Percentiles rank a stretch among this genome's conserved stretches.
Conservation (phyloP, 108 stramenopile species). For the Conticribra guillardii region DNA sequence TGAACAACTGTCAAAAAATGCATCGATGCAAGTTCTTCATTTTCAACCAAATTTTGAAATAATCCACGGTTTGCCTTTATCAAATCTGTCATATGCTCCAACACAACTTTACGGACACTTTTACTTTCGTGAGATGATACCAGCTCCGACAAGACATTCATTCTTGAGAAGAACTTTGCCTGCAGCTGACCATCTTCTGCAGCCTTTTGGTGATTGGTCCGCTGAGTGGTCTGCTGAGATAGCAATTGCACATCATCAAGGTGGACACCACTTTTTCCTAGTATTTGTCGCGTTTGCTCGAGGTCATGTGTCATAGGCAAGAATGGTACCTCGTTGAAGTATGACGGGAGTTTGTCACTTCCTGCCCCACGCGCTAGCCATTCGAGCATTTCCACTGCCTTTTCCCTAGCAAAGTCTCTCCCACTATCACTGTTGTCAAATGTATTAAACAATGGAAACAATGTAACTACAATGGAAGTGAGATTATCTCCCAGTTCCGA, state of each 20-base stretch:
- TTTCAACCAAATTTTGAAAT: slow-evolving; percentile 66
- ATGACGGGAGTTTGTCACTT: slow-evolving; percentile 49
- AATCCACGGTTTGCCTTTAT: slow-evolving; percentile 72
- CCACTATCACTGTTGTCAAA: too few species aligned
- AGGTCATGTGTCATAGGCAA: slow-evolving; percentile 60
- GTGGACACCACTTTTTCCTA: slow-evolving; percentile 65
- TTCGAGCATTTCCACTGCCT: slow-evolving; percentile 64
- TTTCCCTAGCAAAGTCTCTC: slow-evolving; percentile 36
- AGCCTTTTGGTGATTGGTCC: slow-evolving; percentile 26
- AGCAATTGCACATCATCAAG: slow-evolving; percentile 69
- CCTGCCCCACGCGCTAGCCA: slow-evolving; percentile 58
- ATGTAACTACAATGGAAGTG: slow-evolving; percentile 72
- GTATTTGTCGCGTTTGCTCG: slow-evolving; percentile 47
- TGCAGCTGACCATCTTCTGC: slow-evolving; percentile 19
- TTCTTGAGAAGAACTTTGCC: slow-evolving; percentile 38
- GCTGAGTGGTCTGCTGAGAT: slow-evolving; percentile 42
- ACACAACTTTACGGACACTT: slow-evolving; percentile 70
- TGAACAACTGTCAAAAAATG: slow-evolving; percentile 75
- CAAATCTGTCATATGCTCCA: slow-evolving; percentile 69
- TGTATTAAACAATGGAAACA: slow-evolving; percentile 67
- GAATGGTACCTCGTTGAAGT: slow-evolving; percentile 79
- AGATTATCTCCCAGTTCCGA: slow-evolving; percentile 69
- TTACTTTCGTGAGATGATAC: slow-evolving; percentile 67
- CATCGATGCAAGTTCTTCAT: slow-evolving; percentile 66
- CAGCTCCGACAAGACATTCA: slow-evolving; percentile 43